Percentiles rank a stretch among this genome's conserved stretches.
These are phyloP conservation scores for Myrica gale DNA, from an alignment of 306 rosid species.

Conservation along the genomic window DNA sequence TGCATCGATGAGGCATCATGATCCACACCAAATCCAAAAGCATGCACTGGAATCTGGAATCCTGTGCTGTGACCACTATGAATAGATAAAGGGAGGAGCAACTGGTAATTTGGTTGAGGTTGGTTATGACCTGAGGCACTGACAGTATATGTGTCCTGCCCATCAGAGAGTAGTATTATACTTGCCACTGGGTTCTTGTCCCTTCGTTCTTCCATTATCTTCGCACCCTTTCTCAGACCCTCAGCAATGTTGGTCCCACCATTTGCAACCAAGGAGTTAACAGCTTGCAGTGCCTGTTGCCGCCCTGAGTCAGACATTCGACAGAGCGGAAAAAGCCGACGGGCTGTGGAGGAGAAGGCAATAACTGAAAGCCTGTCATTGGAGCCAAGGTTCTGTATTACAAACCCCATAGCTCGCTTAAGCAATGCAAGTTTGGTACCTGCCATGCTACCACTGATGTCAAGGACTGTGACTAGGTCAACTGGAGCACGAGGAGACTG, in stretches of 20 bases:
- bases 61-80: constrained; percentile 57
- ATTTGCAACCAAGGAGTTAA: constrained; percentile 92
- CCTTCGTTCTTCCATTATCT: constrained; percentile 85
- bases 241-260: constrained; percentile 98
- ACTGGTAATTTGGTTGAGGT: constrained; percentile 65
- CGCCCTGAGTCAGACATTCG: constrained; percentile 82
- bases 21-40: constrained; percentile 93
- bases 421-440: constrained; percentile 95
- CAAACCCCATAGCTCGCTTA: constrained; percentile 97
- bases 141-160: constrained; percentile 91
- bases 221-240: constrained; percentile 91
- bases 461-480: constrained; percentile 97
- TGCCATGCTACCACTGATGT: constrained; percentile 96
- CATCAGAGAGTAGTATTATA: constrained; percentile 81
- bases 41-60: constrained; percentile 88
- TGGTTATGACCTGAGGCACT: constrained; percentile 58
- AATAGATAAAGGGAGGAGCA: constrained; percentile 77
- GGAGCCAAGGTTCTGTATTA: constrained; percentile 88
- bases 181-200: constrained; percentile 86
- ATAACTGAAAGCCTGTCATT: constrained; percentile 90
- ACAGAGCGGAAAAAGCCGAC: constrained; percentile 79
- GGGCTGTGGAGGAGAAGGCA: constrained; percentile 97
- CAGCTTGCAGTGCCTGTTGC: constrained; percentile 92
- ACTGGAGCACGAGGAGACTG: constrained; percentile 77
- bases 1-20: constrained; percentile 96